Percentiles rank a stretch among this genome's conserved stretches.
Evolutionary conservation across 202 grass and related monocot genomes (phyloP).

Genomic region (Hordeum pubiflorum): DNA sequence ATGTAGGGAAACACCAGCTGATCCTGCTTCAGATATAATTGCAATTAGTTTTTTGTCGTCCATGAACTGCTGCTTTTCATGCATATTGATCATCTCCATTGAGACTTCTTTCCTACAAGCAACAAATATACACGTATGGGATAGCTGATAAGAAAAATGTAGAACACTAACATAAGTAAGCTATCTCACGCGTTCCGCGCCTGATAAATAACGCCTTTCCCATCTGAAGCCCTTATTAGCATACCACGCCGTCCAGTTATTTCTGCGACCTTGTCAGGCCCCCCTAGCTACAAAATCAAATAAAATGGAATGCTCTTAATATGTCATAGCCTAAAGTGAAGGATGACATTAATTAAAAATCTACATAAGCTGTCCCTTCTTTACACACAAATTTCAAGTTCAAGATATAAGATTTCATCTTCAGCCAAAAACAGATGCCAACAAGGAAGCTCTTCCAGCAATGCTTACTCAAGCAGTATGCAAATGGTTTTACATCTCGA

Average conservation of each 20-base stretch:
- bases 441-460: neutral
- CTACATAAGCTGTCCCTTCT: neutral
- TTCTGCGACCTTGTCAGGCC: constrained; percentile 94
- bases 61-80: constrained; percentile 97
- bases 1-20: constrained; percentile 93
- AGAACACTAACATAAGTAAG: constrained; percentile 29
- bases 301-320: constrained; percentile 21
- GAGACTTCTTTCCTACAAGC: constrained; percentile 86
- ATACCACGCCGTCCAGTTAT: constrained; percentile 93
- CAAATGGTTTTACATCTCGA: constrained; percentile 10
- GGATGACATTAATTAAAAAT: constrained; percentile 27
- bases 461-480: constrained; percentile 1
- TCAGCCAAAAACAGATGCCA: constrained; percentile 16
- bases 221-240: constrained; percentile 75
- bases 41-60: constrained; percentile 83
- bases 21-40: constrained; percentile 99
- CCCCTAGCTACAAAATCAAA: constrained; percentile 70
- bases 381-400: neutral
- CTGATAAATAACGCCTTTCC: constrained; percentile 97
- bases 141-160: constrained; percentile 27
- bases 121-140: constrained; percentile 21
- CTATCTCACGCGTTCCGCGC: constrained; percentile 72
- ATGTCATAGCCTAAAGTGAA: constrained; percentile 12
- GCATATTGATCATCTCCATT: constrained; percentile 99
- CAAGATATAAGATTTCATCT: constrained; percentile 1